A percentile compares a stretch with the other conserved stretches of the same genome.
Conservation (phyloP, 2,329 filamentous ascomycete species). For the Aureobasidium subglaciale region DNA sequence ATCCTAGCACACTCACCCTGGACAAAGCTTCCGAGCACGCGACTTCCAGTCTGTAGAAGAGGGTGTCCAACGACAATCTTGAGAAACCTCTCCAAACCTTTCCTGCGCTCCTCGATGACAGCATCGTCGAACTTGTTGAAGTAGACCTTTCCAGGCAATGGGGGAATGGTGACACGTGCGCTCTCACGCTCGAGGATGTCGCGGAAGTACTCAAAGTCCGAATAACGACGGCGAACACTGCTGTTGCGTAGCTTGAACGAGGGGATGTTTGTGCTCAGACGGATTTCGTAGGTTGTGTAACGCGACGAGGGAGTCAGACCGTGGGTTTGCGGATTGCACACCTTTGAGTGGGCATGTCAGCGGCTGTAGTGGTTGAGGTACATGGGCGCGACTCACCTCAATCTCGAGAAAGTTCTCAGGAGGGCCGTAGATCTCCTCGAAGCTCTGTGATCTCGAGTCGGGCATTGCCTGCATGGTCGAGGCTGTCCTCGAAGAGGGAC, state of each 20-base stretch:
- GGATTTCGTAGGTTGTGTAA: slow-evolving; percentile 97
- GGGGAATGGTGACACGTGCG: slow-evolving; percentile 89
- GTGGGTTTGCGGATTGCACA: slow-evolving; percentile 87
- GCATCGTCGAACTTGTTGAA: slow-evolving; percentile 97
- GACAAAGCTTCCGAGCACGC: slow-evolving; percentile 92
- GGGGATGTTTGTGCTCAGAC: slow-evolving; percentile 96
- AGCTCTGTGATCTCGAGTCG: slow-evolving; percentile 77
- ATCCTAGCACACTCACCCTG: slow-evolving; percentile 61
- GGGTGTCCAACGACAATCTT: slow-evolving; percentile 97
- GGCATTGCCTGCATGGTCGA: slow-evolving; percentile 55
- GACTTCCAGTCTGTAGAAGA: slow-evolving; percentile 91
- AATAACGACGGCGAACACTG: slow-evolving; percentile 86
- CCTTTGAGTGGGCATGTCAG: slow-evolving; percentile 46
- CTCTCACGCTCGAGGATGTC: slow-evolving; percentile 95
- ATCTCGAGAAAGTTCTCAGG: slow-evolving; percentile 99
- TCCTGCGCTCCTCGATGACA: slow-evolving; percentile 89
- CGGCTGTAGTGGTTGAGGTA: background rate
- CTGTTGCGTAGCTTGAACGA: slow-evolving; percentile 89
- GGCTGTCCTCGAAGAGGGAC: background rate
- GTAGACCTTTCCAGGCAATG: slow-evolving; percentile 93
- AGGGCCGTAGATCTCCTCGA: slow-evolving; percentile 97
- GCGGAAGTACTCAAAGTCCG: slow-evolving; percentile 97
- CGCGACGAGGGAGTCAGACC: slow-evolving; percentile 66
- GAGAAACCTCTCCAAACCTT: slow-evolving; percentile 88
- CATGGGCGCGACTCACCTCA: slow-evolving; percentile 54